Conservation (phyloP, 306 rosid species). For the Begonia masoniana region DNA sequence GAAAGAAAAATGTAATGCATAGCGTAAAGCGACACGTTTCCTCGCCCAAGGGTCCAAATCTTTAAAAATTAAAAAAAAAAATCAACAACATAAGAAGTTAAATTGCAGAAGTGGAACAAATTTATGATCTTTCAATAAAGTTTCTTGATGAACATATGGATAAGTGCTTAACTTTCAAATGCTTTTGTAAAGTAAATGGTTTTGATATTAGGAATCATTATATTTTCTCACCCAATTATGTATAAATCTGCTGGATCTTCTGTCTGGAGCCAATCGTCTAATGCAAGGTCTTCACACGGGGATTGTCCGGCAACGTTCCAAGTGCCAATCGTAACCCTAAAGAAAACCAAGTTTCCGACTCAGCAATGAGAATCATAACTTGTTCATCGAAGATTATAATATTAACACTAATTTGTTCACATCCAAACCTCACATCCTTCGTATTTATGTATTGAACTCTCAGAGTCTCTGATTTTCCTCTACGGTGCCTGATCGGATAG, state of each 20-base stretch:
- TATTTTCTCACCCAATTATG: constrained; percentile 64
- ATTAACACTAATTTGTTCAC: constrained; percentile 11
- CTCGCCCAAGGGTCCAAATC: too few relatives aligned
- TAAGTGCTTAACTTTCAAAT: too few relatives aligned
- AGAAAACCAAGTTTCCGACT: constrained; percentile 17
- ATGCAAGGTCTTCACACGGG: constrained; percentile 63
- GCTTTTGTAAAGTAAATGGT: not conserved
- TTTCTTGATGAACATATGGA: too few relatives aligned
- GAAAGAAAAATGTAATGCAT: too few relatives aligned
- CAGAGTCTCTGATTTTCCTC: constrained; percentile 93
- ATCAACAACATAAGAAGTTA: too few relatives aligned
- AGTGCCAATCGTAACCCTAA: constrained; percentile 69
- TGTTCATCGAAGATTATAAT: constrained; percentile 6
- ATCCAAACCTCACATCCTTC: constrained; percentile 73
- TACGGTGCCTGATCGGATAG: constrained; percentile 40
- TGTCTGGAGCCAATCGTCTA: constrained; percentile 72
- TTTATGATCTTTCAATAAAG: too few relatives aligned
- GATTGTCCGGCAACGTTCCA: constrained; percentile 92
- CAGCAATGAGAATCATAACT: constrained; percentile 12
- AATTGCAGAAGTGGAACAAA: too few relatives aligned
- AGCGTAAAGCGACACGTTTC: too few relatives aligned
- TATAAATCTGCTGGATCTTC: constrained; percentile 71
- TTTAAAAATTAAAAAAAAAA: too few relatives aligned
- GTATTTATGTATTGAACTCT: constrained; percentile 90
- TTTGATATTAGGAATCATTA: constrained; percentile 2